Base-by-base conservation (phyloP, 345 rosid species). In the Citrus inodora region DNA sequence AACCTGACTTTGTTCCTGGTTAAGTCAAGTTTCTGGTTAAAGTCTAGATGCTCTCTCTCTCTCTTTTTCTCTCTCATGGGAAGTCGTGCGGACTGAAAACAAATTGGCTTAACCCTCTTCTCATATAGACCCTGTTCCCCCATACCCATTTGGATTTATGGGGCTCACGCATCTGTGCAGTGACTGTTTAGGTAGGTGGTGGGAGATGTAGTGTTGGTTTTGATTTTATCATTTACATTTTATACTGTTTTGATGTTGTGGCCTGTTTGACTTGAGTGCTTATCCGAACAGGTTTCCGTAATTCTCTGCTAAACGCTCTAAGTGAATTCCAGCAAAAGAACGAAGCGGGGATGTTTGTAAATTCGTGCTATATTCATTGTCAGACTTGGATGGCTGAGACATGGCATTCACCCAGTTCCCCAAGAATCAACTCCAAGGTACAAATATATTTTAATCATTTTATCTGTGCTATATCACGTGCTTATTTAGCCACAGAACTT, bases 341-440 rank as follows among this genome's bases (percentile, higher is more conserved):
- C 74, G 86, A 73, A 61, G 87, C 82, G 10, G 98, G 95, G 17
- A 71, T 91, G 87, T 95, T 91, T 86, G 85, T 93, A 87, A 88
- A 93, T 82, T 93, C 99, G 8, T 95, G 99, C 84, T 95, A 70
- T 85, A 71, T 80, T 82, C 97, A 92, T 81, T 91, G 97, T 86
- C 99, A 93, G 80, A 89, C 96, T 76, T 82, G 77, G 84, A 38
- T 72, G 82, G 24, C 87, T 71, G 85, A 82, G 78, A 89, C 95
- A 42, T 95, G 99, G 97, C 94, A 92, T 82, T 91, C 91, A 35
- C 85, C 86, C 55, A 80, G 33, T 79, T 91, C 99, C 80, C 89
- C 94, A 38, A 90, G 87, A 83, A 83, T 93, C 78, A 85, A 86
- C 77, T 83, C 83, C 62, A 90, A 89, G 95, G 99, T 91, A 76